Percentiles rank a stretch among this genome's conserved stretches.
phyloP scores from a whole-genome alignment of 2,329 filamentous ascomycete genomes.

The Tothia fuscella region DNA sequence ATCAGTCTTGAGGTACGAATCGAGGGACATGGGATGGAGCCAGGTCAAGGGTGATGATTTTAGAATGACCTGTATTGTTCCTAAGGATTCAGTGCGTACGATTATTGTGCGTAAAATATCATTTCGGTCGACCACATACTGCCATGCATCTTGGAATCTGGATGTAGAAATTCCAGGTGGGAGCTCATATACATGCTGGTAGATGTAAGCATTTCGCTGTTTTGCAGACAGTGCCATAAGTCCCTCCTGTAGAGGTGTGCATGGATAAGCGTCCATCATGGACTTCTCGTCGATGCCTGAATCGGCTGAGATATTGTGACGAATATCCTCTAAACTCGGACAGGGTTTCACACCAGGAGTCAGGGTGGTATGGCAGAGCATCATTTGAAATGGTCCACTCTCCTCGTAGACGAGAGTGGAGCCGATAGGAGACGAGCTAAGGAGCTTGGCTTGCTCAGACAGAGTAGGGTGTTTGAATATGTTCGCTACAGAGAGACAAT shows the following conservation, averaged over 20 bases:
- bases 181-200: slow-evolving; percentile 32
- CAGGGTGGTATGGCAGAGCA: slow-evolving; percentile 23
- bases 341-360: too few species aligned
- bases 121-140: slow-evolving; percentile 45
- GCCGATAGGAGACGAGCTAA: too few species aligned
- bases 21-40: too few species aligned
- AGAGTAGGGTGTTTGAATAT: slow-evolving; percentile 22
- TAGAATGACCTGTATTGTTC: too few species aligned
- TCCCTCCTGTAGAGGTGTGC: slow-evolving; percentile 75
- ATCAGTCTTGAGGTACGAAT: too few species aligned
- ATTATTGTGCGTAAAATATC: slow-evolving; percentile 57
- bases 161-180: slow-evolving; percentile 34
- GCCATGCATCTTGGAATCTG: slow-evolving; percentile 39
- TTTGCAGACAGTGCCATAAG: slow-evolving; percentile 47
- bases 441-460: background rate
- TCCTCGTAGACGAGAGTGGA: slow-evolving; percentile 14
- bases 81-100: too few species aligned
- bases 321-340: slow-evolving; percentile 46
- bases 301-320: slow-evolving; percentile 15
- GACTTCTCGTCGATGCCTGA: slow-evolving; percentile 18
- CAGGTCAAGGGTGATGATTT: too few species aligned
- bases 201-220: slow-evolving; percentile 26
- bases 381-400: slow-evolving; percentile 40
- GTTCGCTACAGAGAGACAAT: slow-evolving; percentile 30
- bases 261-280: slow-evolving; percentile 46